Evolutionary conservation across 257 asterid genomes (phyloP).

Genomic region (Lavandula angustifolia): DNA sequence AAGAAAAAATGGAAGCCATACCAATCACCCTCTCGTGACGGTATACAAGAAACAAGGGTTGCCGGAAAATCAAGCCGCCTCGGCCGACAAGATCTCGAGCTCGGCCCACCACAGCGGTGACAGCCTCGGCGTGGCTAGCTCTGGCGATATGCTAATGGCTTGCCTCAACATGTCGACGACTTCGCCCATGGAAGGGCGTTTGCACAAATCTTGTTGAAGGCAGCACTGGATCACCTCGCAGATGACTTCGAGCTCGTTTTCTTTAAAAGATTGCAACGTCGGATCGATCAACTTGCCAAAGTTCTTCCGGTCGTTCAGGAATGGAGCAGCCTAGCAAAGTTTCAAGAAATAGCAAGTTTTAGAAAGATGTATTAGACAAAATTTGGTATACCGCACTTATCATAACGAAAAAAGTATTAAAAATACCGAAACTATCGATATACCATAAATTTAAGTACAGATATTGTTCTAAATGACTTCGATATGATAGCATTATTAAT

Average conservation of each 20-base stretch:
- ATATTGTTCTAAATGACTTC: no score
- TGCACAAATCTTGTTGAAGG: constrained; percentile 47
- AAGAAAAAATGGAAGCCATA: constrained; percentile 15
- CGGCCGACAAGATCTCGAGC: constrained; percentile 87
- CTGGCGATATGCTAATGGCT: constrained; percentile 62
- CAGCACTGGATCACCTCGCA: constrained; percentile 73
- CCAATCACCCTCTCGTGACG: background rate
- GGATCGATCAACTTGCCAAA: constrained; percentile 60
- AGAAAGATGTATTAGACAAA: no score
- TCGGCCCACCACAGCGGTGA: constrained; percentile 99
- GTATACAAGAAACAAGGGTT: background rate
- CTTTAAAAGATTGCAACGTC: constrained; percentile 60
- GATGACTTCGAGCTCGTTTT: constrained; percentile 55
- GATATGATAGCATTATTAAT: no score
- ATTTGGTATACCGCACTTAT: no score
- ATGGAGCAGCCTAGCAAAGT: constrained; percentile 53
- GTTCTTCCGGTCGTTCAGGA: constrained; percentile 50
- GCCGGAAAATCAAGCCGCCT: constrained; percentile 53
- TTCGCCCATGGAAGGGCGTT: constrained; percentile 67
- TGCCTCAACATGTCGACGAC: constrained; percentile 49
- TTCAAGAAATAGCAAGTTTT: background rate
- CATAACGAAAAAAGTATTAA: no score
- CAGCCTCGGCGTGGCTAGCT: constrained; percentile 74
- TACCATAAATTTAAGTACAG: no score
- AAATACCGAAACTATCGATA: no score